Percentiles rank a stretch among this genome's conserved stretches.
Evolutionary conservation across 306 rosid species (phyloP).

Genomic region (Cicer bijugum): DNA sequence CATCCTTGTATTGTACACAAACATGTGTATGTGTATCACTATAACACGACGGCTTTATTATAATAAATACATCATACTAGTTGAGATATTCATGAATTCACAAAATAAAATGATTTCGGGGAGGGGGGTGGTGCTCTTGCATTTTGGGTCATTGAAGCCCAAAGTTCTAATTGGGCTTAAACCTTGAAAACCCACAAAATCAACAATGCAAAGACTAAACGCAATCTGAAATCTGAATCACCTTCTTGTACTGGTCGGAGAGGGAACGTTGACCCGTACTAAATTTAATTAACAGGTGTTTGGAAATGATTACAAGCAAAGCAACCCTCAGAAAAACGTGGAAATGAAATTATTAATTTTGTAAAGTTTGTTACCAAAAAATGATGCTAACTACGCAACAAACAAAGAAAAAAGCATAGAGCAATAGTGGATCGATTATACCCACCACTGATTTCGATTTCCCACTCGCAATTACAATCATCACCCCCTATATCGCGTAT

Average conservation of each 20-base stretch:
- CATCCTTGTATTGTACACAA: neutral
- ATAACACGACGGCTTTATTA: too few relatives aligned
- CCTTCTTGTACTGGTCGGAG: neutral
- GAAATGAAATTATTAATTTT: neutral
- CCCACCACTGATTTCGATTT: conserved; percentile 42
- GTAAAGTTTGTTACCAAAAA: conserved; percentile 6
- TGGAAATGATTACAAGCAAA: conserved; percentile 39
- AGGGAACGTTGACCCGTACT: conserved; percentile 4
- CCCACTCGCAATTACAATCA: neutral
- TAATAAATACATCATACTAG: too few relatives aligned
- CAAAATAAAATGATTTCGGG: too few relatives aligned
- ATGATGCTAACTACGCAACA: conserved; percentile 23
- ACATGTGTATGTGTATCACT: neutral
- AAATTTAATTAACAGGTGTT: neutral
- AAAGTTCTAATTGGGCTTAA: conserved; percentile 15
- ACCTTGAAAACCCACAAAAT: neutral
- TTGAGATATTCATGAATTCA: too few relatives aligned
- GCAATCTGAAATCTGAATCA: neutral
- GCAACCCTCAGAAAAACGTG: conserved; percentile 35
- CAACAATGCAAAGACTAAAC: neutral
- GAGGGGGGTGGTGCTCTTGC: too few relatives aligned
- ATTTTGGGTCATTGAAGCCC: conserved; percentile 4
- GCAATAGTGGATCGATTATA: conserved; percentile 32
- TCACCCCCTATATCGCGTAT: neutral
- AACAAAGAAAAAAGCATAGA: conserved; percentile 5